These are phyloP conservation scores for Umbelopsis sp. DNA, from an alignment of 192 early-diverging fungal genomes.

Conservation along the genomic window DNA sequence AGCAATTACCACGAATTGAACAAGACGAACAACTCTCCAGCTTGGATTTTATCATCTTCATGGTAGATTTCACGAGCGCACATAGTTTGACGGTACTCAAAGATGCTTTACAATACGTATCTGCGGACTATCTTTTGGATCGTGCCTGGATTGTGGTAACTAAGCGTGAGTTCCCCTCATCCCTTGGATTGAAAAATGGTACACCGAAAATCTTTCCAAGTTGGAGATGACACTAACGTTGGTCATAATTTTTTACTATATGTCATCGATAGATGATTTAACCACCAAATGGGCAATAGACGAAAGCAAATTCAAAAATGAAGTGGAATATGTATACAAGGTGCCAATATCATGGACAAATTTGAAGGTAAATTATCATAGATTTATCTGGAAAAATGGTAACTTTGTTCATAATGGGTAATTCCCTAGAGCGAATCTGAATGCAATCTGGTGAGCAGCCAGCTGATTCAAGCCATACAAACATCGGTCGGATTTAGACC, in stretches of 20 bases:
- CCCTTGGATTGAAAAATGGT: not conserved
- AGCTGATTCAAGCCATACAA: not conserved
- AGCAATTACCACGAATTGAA: conserved; percentile 7
- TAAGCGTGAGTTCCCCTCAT: conserved; percentile 6
- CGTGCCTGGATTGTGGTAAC: conserved; percentile 16
- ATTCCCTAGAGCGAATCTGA: not conserved
- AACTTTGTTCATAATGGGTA: too few relatives aligned
- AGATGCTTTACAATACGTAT: not conserved
- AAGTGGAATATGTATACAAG: not conserved
- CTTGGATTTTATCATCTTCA: conserved; percentile 20
- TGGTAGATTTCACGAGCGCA: conserved; percentile 26
- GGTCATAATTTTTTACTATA: not conserved
- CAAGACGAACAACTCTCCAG: not conserved
- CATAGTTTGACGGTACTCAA: conserved; percentile 6
- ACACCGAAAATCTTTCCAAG: not conserved
- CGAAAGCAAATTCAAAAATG: not conserved
- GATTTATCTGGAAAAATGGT: not conserved
- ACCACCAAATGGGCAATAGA: conserved; percentile 11
- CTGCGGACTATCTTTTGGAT: conserved; percentile 6
- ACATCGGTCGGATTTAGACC: not conserved
- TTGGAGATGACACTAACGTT: not conserved
- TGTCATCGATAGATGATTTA: not conserved
- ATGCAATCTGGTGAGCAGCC: not conserved
- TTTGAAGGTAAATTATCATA: not conserved
- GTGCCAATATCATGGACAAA: not conserved